Conservation (phyloP, 257 asterid species). For the Plantago elongata region DNA sequence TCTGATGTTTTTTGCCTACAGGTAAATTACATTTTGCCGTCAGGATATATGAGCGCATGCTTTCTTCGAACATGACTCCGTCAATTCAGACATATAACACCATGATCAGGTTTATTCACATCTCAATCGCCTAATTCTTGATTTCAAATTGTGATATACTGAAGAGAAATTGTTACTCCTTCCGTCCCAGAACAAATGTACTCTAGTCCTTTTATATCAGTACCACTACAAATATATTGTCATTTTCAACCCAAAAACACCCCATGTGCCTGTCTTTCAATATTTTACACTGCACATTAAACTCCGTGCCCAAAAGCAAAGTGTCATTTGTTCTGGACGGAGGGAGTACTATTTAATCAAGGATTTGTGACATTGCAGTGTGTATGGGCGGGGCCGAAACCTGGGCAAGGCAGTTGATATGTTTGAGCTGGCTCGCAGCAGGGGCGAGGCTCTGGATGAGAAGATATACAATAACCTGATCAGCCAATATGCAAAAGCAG, state of each 20-base stretch:
- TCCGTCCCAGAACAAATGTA: too few relatives aligned
- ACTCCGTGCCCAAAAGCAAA: too few relatives aligned
- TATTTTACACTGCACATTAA: too few relatives aligned
- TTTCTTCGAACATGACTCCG: constrained; percentile 49
- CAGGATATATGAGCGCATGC: constrained; percentile 74
- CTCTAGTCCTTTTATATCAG: too few relatives aligned
- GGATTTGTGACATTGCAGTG: constrained; percentile 48
- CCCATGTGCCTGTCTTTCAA: too few relatives aligned
- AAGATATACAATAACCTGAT: constrained; percentile 83
- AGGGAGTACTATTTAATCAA: constrained; percentile 17
- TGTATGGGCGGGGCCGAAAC: constrained; percentile 75
- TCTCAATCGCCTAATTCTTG: neutral
- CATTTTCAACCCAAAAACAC: too few relatives aligned
- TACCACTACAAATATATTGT: too few relatives aligned
- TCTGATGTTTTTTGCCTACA: constrained; percentile 32
- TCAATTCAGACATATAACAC: constrained; percentile 82
- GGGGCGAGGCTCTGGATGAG: constrained; percentile 71
- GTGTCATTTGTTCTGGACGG: too few relatives aligned
- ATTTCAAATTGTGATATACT: neutral
- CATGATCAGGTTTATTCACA: constrained; percentile 75
- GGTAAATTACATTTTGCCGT: constrained; percentile 72
- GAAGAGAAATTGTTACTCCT: constrained; percentile 2
- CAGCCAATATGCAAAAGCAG: constrained; percentile 83
- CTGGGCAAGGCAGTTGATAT: constrained; percentile 68
- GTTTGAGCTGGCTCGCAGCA: constrained; percentile 54